Evolutionary conservation across 306 rosid species (phyloP).

Genomic region (Datisca glomerata): DNA sequence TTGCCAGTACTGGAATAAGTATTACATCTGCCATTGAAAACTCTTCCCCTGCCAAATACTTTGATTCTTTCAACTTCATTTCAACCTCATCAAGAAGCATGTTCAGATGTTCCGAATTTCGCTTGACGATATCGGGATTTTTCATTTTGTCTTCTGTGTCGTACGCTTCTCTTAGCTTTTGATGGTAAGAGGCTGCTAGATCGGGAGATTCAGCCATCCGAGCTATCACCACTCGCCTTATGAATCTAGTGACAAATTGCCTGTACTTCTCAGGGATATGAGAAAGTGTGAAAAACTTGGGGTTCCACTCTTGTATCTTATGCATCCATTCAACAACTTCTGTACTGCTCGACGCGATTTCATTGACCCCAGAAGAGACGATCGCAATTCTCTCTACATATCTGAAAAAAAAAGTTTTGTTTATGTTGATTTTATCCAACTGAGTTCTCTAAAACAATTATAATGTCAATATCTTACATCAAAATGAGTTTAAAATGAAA

Average conservation of each 20-base stretch:
- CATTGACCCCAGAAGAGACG: constrained; percentile 48
- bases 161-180: constrained; percentile 66
- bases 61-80: constrained; percentile 41
- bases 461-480: too few species aligned
- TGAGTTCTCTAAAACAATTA: too few species aligned
- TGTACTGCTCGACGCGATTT: constrained; percentile 23
- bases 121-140: constrained; percentile 33
- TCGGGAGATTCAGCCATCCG: constrained; percentile 87
- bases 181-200: constrained; percentile 73
- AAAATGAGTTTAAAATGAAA: too few species aligned
- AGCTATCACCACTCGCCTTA: constrained; percentile 63
- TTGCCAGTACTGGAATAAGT: constrained; percentile 62
- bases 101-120: constrained; percentile 46
- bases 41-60: constrained; percentile 59
- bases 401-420: constrained; percentile 33
- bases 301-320: constrained; percentile 81
- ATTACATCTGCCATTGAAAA: constrained; percentile 82
- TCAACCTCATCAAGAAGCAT: constrained; percentile 68
- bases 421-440: too few species aligned
- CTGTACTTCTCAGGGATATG: constrained; percentile 66
- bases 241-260: constrained; percentile 50
- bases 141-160: constrained; percentile 72
- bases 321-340: constrained; percentile 88
- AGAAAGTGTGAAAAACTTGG: constrained; percentile 55
- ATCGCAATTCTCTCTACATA: constrained; percentile 82